phyloP scores from a whole-genome alignment of 257 asterid genomes.

The Petunia axillaris region DNA sequence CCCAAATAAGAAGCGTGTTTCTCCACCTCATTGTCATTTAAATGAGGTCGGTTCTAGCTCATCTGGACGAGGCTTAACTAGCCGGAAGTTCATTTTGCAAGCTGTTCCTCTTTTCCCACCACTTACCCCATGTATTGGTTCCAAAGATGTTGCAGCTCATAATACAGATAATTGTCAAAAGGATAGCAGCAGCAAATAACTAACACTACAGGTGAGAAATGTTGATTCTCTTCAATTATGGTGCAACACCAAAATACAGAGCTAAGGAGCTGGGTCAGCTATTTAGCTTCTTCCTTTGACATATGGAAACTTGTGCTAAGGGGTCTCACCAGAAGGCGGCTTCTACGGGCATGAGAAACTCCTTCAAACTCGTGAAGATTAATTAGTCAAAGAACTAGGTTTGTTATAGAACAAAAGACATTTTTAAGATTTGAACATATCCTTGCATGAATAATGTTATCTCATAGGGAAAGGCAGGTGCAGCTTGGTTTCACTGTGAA shows the following conservation, averaged over 20 bases:
- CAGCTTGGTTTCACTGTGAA: background rate
- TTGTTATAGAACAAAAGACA: background rate
- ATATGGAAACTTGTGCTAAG: background rate
- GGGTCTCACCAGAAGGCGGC: background rate
- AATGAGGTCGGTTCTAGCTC: constrained; percentile 45
- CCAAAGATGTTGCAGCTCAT: constrained; percentile 36
- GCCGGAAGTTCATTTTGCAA: constrained; percentile 64
- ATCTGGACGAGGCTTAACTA: constrained; percentile 44
- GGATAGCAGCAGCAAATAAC: constrained; percentile 40
- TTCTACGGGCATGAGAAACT: background rate
- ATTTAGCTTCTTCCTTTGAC: background rate
- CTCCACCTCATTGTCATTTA: constrained; percentile 62
- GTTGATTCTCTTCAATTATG: background rate
- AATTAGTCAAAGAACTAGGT: background rate
- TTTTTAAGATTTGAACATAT: constrained; percentile 8
- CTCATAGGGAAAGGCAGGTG: background rate
- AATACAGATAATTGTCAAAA: constrained; percentile 38
- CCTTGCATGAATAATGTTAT: constrained; percentile 17
- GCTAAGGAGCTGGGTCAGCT: constrained; percentile 15
- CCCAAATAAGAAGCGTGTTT: constrained; percentile 73
- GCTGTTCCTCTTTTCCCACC: constrained; percentile 66
- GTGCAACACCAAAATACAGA: background rate
- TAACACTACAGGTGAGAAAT: constrained; percentile 4
- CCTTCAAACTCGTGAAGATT: background rate
- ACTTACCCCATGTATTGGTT: constrained; percentile 50